phyloP scores from a whole-genome alignment of 352 stramenopile genomes.

The Phytopythium ostracodes region DNA sequence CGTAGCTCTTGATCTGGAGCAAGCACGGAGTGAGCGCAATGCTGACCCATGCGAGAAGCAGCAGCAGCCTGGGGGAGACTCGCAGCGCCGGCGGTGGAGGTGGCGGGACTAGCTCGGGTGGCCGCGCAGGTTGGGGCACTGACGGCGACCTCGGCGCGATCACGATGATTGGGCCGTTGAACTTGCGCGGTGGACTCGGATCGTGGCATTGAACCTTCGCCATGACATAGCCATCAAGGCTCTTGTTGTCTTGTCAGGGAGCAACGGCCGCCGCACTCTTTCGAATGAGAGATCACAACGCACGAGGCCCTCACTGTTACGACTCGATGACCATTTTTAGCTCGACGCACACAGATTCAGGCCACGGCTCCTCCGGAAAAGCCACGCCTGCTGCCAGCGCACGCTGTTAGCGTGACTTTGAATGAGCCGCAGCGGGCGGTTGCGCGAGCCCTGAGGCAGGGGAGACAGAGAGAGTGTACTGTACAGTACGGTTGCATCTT shows the following conservation, averaged over 20 bases:
- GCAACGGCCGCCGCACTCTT: too few species aligned
- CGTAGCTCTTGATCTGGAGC: conserved; percentile 30
- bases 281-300: not conserved
- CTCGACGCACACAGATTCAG: not conserved
- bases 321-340: not conserved
- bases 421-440: not conserved
- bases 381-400: not conserved
- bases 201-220: not conserved
- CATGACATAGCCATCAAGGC: not conserved
- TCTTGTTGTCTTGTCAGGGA: not conserved
- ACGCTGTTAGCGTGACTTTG: too few species aligned
- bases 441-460: not conserved
- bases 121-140: not conserved
- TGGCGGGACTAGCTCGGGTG: not conserved
- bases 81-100: not conserved
- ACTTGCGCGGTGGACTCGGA: not conserved
- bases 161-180: not conserved
- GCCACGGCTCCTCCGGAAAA: not conserved
- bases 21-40: conserved; percentile 22
- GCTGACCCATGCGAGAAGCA: conserved; percentile 22
- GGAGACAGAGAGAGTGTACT: too few species aligned
- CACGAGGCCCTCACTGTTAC: not conserved
- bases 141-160: not conserved
- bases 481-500: not conserved
- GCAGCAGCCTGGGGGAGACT: conserved; percentile 2